phyloP scores from a whole-genome alignment of 2,329 filamentous ascomycete genomes.

The Fonsecaea multimorphosa region DNA sequence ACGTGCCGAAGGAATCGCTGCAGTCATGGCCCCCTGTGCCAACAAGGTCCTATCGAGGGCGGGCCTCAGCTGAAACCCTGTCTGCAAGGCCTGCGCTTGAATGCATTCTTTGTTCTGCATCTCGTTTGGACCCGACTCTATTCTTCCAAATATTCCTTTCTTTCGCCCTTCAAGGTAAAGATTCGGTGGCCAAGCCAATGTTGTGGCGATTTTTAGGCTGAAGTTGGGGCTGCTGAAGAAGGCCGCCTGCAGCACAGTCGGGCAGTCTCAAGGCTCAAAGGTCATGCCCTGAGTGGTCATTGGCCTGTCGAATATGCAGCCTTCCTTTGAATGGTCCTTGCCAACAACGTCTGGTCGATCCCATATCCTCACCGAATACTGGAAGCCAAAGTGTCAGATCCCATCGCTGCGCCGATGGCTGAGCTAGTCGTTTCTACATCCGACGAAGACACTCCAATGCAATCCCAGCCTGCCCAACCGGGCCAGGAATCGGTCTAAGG shows the following conservation, averaged over 20 bases:
- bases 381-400: constrained; percentile 35
- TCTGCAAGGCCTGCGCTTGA: constrained; percentile 31
- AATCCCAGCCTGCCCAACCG: constrained; percentile 29
- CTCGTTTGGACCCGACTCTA: constrained; percentile 24
- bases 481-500: constrained; percentile 28
- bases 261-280: constrained; percentile 37
- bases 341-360: constrained; percentile 37
- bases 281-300: constrained; percentile 33
- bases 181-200: constrained; percentile 33
- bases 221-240: constrained; percentile 34
- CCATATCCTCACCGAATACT: constrained; percentile 34
- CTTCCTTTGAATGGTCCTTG: constrained; percentile 36
- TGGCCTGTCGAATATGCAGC: constrained; percentile 32
- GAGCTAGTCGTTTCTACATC: constrained; percentile 36
- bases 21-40: constrained; percentile 9
- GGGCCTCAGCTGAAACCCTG: constrained; percentile 33
- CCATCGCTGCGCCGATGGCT: constrained; percentile 31
- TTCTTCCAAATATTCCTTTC: constrained; percentile 31
- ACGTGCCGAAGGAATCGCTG: constrained; percentile 17
- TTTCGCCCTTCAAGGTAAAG: constrained; percentile 20
- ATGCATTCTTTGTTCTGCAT: constrained; percentile 35
- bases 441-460: constrained; percentile 32
- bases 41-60: constrained; percentile 11
- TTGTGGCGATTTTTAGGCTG: constrained; percentile 38
- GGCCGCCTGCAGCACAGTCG: constrained; percentile 39